Base-by-base conservation (phyloP, 345 rosid genomes). In the Salix caprea region DNA sequence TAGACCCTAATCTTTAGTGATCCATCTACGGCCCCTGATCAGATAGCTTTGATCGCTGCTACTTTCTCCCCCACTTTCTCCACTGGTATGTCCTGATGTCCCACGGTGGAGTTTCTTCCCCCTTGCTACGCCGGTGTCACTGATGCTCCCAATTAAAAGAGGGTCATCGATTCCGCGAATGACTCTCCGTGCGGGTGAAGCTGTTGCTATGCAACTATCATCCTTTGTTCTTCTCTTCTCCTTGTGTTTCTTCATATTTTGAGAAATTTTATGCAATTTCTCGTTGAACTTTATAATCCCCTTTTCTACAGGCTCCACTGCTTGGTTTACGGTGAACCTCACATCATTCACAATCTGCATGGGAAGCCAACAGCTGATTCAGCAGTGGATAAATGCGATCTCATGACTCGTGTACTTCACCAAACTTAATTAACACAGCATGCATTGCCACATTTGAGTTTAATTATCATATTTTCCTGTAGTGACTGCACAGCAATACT, bases 131-230 rank as follows among this genome's bases (percentile, higher is more conserved):
- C 91, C 95, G 48, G 95, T 91, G 70, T 96, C 98, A 77, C 99
- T 96, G 77, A 86, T 68, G 84, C 97, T 93, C 76, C 99, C 98
- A 68, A 88, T 89, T 80, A 96, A 83, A 80, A 96, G 90, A 44
- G 99, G 99, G 81, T 96, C 99, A 58, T 96, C 99, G 32, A 96
- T 96, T 10, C 99, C 99, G 0, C 88, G 91, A 76, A 96, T 96
- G 81, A 90, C 90, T 80, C 96, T 89, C 80, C 84, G 77, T 32
- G 89, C 70, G 18, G 97, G 75, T 34, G 94, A 88, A 62, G 92
- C 75, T 15, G 87, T 68, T 42, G 84, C 84, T 77, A 96, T 67
- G 87, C 84, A 92, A 79, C 97, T 92, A 77, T 96, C 98, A 56
- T 93, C 99, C 88, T 92, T 93, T 26, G 91, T 90, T 80, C 89